phyloP scores from a whole-genome alignment of 139 green algal species.

The Pleodorina starrii region DNA sequence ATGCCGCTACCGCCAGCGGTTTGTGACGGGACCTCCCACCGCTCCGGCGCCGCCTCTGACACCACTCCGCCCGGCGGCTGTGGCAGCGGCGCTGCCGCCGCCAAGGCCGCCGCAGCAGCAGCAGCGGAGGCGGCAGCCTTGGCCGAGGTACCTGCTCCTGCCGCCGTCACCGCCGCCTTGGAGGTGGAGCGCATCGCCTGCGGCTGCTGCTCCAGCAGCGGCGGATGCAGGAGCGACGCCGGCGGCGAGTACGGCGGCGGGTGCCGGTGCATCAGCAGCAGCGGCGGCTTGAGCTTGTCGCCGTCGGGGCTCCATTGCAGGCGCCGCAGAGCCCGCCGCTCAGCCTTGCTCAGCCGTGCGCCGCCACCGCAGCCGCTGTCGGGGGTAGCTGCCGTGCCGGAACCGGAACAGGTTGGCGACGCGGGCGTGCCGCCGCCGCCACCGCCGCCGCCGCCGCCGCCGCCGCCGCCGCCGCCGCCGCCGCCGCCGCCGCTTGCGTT shows the following conservation, averaged over 20 bases:
- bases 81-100: not conserved
- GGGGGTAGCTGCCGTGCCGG: not conserved
- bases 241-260: not conserved
- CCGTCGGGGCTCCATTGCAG: constrained; percentile 29
- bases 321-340: constrained; percentile 21
- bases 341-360: not conserved
- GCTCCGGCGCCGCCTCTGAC: not conserved
- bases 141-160: too few species aligned
- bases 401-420: too few species aligned
- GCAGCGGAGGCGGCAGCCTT: not conserved
- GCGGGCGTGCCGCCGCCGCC: too few species aligned
- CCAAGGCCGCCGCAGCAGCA: not conserved
- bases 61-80: not conserved
- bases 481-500: too few species aligned
- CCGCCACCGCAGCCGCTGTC: not conserved
- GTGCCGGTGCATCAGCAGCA: not conserved
- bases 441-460: too few species aligned
- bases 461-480: too few species aligned
- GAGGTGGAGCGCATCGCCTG: not conserved
- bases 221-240: not conserved
- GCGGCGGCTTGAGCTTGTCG: not conserved
- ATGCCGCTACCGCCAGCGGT: too few species aligned
- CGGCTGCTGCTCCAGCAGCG: not conserved
- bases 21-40: too few species aligned
- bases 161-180: not conserved